These are phyloP conservation scores for Urtica urens DNA, from an alignment of 306 rosid species.

Conservation along the genomic window DNA sequence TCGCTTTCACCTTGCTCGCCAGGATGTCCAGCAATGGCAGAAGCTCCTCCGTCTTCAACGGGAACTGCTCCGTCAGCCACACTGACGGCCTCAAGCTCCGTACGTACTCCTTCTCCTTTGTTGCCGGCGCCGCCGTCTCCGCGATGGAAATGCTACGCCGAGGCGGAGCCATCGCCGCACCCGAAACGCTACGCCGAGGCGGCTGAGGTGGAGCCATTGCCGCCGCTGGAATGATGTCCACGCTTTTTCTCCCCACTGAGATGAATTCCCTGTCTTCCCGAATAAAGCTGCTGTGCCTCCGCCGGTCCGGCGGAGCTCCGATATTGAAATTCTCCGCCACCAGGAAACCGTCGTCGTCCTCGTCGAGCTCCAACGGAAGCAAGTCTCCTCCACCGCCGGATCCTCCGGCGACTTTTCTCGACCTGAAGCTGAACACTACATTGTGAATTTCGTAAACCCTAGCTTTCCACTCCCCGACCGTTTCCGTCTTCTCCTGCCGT, in stretches of 20 bases:
- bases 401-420: conserved; percentile 44
- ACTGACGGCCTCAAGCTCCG: conserved; percentile 77
- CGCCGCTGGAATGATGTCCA: conserved; percentile 23
- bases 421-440: conserved; percentile 78
- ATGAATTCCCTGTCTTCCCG: conserved; percentile 74
- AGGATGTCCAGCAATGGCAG: conserved; percentile 79
- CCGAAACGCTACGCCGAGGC: conserved; percentile 22
- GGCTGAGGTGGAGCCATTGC: conserved; percentile 15
- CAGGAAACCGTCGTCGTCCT: conserved; percentile 84
- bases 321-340: conserved; percentile 81
- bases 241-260: conserved; percentile 62
- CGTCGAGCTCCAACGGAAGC: conserved; percentile 72
- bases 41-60: conserved; percentile 88
- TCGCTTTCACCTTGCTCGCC: conserved; percentile 89
- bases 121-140: conserved; percentile 25
- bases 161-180: conserved; percentile 20
- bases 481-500: conserved; percentile 78
- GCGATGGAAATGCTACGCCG: conserved; percentile 19
- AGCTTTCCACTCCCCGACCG: conserved; percentile 84
- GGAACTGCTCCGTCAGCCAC: conserved; percentile 90
- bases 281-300: conserved; percentile 85
- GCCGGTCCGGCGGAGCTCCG: conserved; percentile 39
- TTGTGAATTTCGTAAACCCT: conserved; percentile 74
- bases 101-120: conserved; percentile 75
- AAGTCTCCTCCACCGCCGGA: conserved; percentile 49